Conservation (phyloP, 2,329 filamentous ascomycete species). For the Leptographium lundbergii region DNA sequence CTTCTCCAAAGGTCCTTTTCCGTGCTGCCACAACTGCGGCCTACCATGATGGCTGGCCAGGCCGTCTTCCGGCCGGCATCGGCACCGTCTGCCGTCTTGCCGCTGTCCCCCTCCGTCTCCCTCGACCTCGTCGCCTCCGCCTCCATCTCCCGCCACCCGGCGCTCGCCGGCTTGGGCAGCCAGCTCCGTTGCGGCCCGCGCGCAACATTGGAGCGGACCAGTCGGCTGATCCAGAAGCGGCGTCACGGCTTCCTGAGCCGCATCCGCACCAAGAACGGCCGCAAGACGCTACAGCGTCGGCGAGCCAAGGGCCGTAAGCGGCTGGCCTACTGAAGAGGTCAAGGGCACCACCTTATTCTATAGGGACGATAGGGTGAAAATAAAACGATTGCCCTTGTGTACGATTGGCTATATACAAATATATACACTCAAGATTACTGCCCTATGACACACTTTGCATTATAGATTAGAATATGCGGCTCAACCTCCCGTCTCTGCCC, state of each 20-base stretch:
- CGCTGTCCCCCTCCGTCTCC: neutral
- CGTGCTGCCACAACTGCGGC: conserved; percentile 10
- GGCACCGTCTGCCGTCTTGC: neutral
- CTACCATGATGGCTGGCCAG: conserved; percentile 3
- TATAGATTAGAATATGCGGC: neutral
- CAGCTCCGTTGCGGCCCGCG: conserved; percentile 48
- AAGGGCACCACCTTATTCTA: neutral
- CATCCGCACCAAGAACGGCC: conserved; percentile 35
- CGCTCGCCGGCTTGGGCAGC: conserved; percentile 26
- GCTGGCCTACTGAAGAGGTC: conserved; percentile 17
- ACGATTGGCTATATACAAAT: neutral
- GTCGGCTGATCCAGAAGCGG: conserved; percentile 45
- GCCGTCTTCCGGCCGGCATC: conserved; percentile 6
- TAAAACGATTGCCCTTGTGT: neutral
- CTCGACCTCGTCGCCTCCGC: conserved; percentile 31
- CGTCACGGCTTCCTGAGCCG: conserved; percentile 44
- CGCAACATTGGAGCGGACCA: conserved; percentile 42
- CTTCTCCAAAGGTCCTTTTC: conserved; percentile 17
- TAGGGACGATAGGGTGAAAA: neutral
- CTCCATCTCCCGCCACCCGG: conserved; percentile 39
- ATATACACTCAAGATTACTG: neutral
- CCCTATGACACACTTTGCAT: neutral
- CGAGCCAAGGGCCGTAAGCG: conserved; percentile 37
- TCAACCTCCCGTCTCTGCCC: neutral
- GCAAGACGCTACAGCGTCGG: conserved; percentile 39